Conservation (phyloP, 1,284 basidiomycete species). For the Testicularia cyperi region DNA sequence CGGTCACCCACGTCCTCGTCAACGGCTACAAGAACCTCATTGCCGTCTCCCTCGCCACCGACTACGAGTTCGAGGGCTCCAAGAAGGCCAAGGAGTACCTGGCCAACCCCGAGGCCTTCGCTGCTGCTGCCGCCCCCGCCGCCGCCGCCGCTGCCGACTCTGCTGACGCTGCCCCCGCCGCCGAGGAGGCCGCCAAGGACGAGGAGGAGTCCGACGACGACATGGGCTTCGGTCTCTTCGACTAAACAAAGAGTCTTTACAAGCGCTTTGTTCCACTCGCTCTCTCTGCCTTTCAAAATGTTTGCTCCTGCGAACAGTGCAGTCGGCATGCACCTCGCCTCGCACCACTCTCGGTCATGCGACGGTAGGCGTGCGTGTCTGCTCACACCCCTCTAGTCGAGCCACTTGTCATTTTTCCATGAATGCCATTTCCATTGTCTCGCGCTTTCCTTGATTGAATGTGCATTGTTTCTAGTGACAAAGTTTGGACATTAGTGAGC, state of each 20-base stretch:
- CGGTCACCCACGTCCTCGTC: conserved; percentile 89
- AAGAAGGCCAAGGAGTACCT: conserved; percentile 96
- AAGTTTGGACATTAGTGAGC: too few relatives aligned
- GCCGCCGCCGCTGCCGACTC: conserved; percentile 66
- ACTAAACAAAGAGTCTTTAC: conserved; percentile 67
- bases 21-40: conserved; percentile 97
- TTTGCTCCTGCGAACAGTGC: too few relatives aligned
- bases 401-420: neutral
- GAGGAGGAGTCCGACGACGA: conserved; percentile 62
- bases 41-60: conserved; percentile 84
- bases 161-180: conserved; percentile 63
- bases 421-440: too few relatives aligned
- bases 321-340: too few relatives aligned
- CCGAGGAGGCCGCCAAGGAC: conserved; percentile 72
- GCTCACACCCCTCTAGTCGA: too few relatives aligned
- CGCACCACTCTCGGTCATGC: too few relatives aligned
- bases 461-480: too few relatives aligned
- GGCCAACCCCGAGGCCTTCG: conserved; percentile 95
- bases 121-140: conserved; percentile 72
- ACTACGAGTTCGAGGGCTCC: conserved; percentile 90
- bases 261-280: too few relatives aligned
- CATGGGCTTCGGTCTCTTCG: conserved; percentile 73
- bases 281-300: neutral
- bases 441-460: too few relatives aligned
- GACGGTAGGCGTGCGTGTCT: neutral